Evolutionary conservation across 2,329 filamentous ascomycete genomes (phyloP), one percentile per base, ranked within the genome.

Genomic region (Pestalotiopsis sp.): DNA sequence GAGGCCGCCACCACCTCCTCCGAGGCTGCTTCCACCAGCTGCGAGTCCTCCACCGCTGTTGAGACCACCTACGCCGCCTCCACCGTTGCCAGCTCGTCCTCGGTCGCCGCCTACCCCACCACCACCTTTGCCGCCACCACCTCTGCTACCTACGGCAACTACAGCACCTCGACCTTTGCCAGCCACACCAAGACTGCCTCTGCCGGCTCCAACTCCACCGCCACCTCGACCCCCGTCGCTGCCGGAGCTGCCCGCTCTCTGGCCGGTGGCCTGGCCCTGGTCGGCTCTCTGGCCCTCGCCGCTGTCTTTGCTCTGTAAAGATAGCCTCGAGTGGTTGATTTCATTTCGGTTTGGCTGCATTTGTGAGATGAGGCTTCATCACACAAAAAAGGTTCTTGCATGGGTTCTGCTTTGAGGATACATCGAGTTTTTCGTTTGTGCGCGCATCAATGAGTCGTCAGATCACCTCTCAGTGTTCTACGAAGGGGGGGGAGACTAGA

Each of bases 51-150:
- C 61, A 69, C 67, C 31, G 17, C 70, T 65, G 64, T 67, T 69
- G 63, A 66, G 36, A 67, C 65, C 52, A 57, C 67, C 62, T 61
- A 70, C 36, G n/a, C 39, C 45, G 52, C 59, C 23, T 64, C 67
- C 65, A 49, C 45, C 7, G 64, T 68, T 27, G 70, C 68, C 65
- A 14, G 70, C 66, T 11, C 27, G 13, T 14, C 27, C 23, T 67
- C 73, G 72, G 52, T 72, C 31, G 69, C 73, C 57, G 69, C 76
- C 62, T 76, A 76, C 65, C 74, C 72, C 57, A 78, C 70, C 68
- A 78, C 78, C 64, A 73, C 73, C 68, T 78, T 76, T 69, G 70
- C 79, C 45, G 79, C 76, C n/a, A 80, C 78, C 36, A 81, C 79
- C 23, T 20, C 23, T 25, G 12, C 23, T 2, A 36, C 31, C 31